These are phyloP conservation scores for Rhizopus arrhizus DNA, from an alignment of 371 early-diverging fungal genomes.

Conservation along the genomic window DNA sequence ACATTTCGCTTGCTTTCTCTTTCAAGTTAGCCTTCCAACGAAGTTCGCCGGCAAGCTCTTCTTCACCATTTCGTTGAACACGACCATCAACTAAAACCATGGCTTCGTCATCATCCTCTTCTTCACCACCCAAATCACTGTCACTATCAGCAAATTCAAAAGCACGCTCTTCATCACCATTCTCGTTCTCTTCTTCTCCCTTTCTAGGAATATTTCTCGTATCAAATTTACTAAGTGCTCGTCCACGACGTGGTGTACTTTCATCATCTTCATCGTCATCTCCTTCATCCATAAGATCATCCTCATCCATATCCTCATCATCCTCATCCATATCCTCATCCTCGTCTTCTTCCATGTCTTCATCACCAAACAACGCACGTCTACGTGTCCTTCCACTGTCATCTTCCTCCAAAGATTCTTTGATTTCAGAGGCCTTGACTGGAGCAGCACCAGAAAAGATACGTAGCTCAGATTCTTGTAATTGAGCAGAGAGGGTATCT, in stretches of 20 bases:
- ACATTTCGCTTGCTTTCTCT: slow-evolving; percentile 68
- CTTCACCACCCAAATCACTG: slow-evolving; percentile 62
- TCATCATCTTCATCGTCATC: slow-evolving; percentile 39
- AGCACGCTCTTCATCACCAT: slow-evolving; percentile 49
- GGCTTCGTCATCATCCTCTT: slow-evolving; percentile 55
- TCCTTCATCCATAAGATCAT: slow-evolving; percentile 44
- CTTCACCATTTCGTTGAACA: slow-evolving; percentile 36
- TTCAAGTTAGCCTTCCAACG: slow-evolving; percentile 77
- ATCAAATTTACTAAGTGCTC: slow-evolving; percentile 52
- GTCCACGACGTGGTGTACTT: slow-evolving; percentile 47
- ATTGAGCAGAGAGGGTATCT: slow-evolving; percentile 75
- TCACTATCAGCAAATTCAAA: slow-evolving; percentile 76
- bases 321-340: slow-evolving; percentile 50
- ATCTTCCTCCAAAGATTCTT: slow-evolving; percentile 37
- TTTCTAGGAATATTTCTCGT: slow-evolving; percentile 51
- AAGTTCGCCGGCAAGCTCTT: slow-evolving; percentile 59
- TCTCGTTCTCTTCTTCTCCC: slow-evolving; percentile 46
- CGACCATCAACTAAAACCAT: slow-evolving; percentile 52
- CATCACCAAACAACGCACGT: slow-evolving; percentile 62
- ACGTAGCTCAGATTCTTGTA: slow-evolving; percentile 76
- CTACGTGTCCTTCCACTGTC: slow-evolving; percentile 60
- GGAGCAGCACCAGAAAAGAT: slow-evolving; percentile 83
- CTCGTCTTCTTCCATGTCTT: slow-evolving; percentile 48
- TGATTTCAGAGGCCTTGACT: slow-evolving; percentile 66
- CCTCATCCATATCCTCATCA: slow-evolving; percentile 43